phyloP scores from a whole-genome alignment of 306 rosid genomes.

The Cucurbita pepo region DNA sequence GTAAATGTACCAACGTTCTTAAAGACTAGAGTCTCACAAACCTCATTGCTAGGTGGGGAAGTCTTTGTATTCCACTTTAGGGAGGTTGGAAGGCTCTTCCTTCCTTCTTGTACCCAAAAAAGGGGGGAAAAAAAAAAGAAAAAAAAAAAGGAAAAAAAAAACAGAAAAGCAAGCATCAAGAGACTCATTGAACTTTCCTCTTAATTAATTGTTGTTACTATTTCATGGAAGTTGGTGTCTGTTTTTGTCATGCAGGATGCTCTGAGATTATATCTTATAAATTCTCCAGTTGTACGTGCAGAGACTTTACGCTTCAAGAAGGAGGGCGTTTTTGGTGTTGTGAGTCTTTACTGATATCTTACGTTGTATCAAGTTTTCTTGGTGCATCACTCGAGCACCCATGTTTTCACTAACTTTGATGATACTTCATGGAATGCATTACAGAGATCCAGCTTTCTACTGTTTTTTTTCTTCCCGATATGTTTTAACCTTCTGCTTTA shows the following conservation, averaged over 20 bases:
- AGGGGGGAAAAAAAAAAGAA: no score
- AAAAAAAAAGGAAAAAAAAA: neutral
- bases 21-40: neutral
- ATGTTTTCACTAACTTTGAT: neutral
- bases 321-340: constrained; percentile 98
- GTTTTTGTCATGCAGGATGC: constrained; percentile 53
- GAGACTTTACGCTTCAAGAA: constrained; percentile 86
- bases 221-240: neutral
- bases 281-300: constrained; percentile 95
- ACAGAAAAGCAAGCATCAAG: neutral
- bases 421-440: neutral
- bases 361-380: neutral
- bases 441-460: neutral
- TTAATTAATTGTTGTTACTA: neutral
- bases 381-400: neutral
- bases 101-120: neutral
- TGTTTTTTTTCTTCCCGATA: neutral
- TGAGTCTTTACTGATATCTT: constrained; percentile 21
- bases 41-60: neutral
- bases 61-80: neutral
- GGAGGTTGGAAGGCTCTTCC: neutral
- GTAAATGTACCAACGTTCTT: neutral
- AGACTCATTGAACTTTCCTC: neutral
- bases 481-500: neutral
- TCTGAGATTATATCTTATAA: constrained; percentile 69